phyloP scores from a whole-genome alignment of 1,139 yeast genomes.

The Kurtzmaniella quercitrusa region DNA sequence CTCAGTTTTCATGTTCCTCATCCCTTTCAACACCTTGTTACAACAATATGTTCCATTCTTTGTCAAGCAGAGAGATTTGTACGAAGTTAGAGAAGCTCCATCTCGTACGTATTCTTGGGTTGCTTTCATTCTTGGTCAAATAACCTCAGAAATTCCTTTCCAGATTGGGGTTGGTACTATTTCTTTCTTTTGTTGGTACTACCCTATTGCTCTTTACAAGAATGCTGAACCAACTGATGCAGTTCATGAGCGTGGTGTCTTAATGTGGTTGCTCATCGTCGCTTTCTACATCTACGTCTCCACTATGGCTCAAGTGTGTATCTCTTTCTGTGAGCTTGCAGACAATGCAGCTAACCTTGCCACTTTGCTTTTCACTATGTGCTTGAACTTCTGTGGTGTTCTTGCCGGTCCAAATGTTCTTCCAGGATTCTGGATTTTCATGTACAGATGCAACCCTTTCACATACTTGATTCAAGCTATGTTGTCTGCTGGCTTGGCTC shows the following conservation, averaged over 20 bases:
- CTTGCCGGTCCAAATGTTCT: constrained; percentile 56
- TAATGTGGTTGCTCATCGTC: constrained; percentile 56
- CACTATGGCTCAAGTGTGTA: constrained; percentile 61
- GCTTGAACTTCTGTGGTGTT: constrained; percentile 80
- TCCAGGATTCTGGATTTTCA: constrained; percentile 51
- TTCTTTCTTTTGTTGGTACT: constrained; percentile 37
- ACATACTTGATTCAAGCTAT: constrained; percentile 48
- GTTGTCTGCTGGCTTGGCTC: constrained; percentile 41
- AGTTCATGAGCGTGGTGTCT: constrained; percentile 51
- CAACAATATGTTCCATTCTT: constrained; percentile 75
- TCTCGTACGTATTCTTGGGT: constrained; percentile 50
- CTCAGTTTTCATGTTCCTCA: constrained; percentile 63
- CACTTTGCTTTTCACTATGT: constrained; percentile 52
- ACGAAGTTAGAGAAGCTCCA: constrained; percentile 90
- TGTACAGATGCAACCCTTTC: constrained; percentile 43
- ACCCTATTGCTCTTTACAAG: constrained; percentile 36
- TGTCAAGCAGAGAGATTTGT: constrained; percentile 69
- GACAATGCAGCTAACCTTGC: constrained; percentile 74
- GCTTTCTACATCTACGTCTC: constrained; percentile 57
- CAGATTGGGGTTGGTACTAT: constrained; percentile 31
- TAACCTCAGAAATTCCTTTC: constrained; percentile 34
- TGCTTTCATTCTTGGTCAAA: constrained; percentile 36
- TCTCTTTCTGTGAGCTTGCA: constrained; percentile 61
- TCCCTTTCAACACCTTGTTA: constrained; percentile 56
- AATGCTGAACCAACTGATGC: constrained; percentile 28